Evolutionary conservation across 768 basidiomycete genomes (phyloP).

Genomic region (Arthromyces matolae): DNA sequence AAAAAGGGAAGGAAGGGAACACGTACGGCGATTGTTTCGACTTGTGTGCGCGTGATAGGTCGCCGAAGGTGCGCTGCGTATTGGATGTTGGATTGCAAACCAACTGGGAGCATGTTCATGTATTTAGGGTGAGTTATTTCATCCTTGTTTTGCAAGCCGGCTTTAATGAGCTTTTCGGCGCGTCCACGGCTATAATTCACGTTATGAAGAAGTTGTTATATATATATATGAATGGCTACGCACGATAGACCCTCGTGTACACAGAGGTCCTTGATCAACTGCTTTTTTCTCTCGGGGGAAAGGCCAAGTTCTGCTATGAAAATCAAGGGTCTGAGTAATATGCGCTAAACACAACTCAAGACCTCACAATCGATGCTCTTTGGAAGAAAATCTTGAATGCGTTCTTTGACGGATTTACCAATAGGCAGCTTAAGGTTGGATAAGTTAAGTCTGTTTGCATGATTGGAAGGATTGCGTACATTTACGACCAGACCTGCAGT

Average conservation of each 20-base stretch:
- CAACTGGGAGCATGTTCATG: constrained; percentile 31
- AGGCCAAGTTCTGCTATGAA: too few species aligned
- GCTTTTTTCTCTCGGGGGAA: background rate
- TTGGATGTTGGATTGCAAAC: constrained; percentile 35
- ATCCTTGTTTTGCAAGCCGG: constrained; percentile 43
- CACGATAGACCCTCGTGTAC: background rate
- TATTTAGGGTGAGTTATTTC: constrained; percentile 40
- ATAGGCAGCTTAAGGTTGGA: too few species aligned
- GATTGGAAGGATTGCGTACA: too few species aligned
- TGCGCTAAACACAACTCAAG: too few species aligned
- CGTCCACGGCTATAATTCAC: constrained; percentile 13
- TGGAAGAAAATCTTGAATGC: background rate
- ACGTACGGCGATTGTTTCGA: constrained; percentile 41
- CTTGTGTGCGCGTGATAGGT: constrained; percentile 36
- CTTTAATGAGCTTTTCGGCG: constrained; percentile 44
- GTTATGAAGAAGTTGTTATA: too few species aligned
- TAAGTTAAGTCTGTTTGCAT: too few species aligned
- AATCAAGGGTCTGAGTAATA: too few species aligned
- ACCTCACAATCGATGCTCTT: too few species aligned
- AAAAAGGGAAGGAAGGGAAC: background rate
- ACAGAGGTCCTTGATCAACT: too few species aligned
- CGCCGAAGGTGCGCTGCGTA: constrained; percentile 39
- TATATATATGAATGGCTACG: background rate
- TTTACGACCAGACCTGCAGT: too few species aligned
- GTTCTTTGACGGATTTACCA: too few species aligned